Base-by-base conservation (phyloP, 345 rosid genomes). In the Heritiera fomes region DNA sequence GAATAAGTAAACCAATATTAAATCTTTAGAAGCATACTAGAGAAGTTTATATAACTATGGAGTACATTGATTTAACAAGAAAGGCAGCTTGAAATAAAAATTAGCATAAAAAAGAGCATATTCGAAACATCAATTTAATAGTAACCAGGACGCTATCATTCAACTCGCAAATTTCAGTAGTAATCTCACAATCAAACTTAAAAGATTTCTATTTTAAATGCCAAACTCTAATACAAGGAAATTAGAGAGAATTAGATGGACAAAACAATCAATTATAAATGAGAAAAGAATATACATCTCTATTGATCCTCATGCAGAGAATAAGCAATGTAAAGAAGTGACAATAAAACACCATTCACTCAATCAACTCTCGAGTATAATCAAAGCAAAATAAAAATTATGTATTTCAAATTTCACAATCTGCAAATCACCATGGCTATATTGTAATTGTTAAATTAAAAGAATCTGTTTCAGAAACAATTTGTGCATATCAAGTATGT, bases 1-100 rank as follows among this genome's bases (percentile, higher is more conserved):
- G 83, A 81, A 73, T 10, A 64, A 67, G 45, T 75, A 7, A 3
- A 70, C 34, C n/a, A 47, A 49, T 28, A 23, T 23, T 23, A 70
- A 13, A 23, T 47, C 10, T 47, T 69, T 7, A 69, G 10, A 69
- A 47, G 62, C 30, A 58, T 20, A 18, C 6, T 17, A 41, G 41
- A 75, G 20, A 75, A 20, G 56, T 46, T n/a, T 34, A 60, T 52
- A 53, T 7, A 74, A 30, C 34, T 59, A 13, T 6, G 49, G 32
- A 38, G 13, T 18, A n/a, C 64, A 53, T 71, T 2, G 62, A 20
- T 23, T 72, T n/a, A 49, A 52, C 1, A 71, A 34, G 20, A 28
- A 46, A 32, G 71, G 60, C 23, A 8, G 15, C n/a, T 12, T 18
- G 34, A 70, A 23, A 6, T 46, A 47, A 43, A 47, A 23, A 23